Conservation (phyloP, 2,329 filamentous ascomycete genomes). For the Sordariomycetes sp. region DNA sequence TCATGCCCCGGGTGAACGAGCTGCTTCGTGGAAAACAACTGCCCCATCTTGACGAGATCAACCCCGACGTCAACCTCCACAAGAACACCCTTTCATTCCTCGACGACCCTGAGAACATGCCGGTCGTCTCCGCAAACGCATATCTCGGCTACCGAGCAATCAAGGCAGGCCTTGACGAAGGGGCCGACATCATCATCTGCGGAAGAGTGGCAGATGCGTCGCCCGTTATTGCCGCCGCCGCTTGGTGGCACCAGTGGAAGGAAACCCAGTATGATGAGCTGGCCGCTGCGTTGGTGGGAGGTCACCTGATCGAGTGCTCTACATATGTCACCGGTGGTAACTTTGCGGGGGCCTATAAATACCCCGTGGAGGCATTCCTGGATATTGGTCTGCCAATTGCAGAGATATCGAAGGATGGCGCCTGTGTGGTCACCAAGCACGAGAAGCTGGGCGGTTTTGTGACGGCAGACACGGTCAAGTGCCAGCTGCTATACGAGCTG, state of each 20-base stretch:
- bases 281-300: conserved; percentile 34
- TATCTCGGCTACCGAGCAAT: conserved; percentile 41
- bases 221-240: conserved; percentile 41
- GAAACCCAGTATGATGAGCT: conserved; percentile 33
- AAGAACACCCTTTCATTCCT: conserved; percentile 9
- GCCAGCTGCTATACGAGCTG: conserved; percentile 39
- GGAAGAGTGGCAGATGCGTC: conserved; percentile 33
- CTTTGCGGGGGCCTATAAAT: conserved; percentile 30
- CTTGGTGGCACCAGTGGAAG: conserved; percentile 41
- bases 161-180: conserved; percentile 22
- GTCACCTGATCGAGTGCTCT: conserved; percentile 41
- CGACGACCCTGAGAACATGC: conserved; percentile 7
- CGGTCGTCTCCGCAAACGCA: conserved; percentile 27
- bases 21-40: background rate
- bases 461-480: conserved; percentile 24
- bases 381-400: conserved; percentile 38
- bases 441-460: conserved; percentile 31
- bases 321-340: conserved; percentile 42
- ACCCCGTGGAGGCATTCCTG: conserved; percentile 10
- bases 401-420: conserved; percentile 34
- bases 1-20: conserved; percentile 12
- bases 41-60: conserved; percentile 14
- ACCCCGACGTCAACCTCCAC: conserved; percentile 10
- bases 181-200: conserved; percentile 31
- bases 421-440: conserved; percentile 39